Evolutionary conservation across 1,284 basidiomycete genomes (phyloP), one percentile per base, ranked within the genome.

Genomic region (Anthracocystis setariae): DNA sequence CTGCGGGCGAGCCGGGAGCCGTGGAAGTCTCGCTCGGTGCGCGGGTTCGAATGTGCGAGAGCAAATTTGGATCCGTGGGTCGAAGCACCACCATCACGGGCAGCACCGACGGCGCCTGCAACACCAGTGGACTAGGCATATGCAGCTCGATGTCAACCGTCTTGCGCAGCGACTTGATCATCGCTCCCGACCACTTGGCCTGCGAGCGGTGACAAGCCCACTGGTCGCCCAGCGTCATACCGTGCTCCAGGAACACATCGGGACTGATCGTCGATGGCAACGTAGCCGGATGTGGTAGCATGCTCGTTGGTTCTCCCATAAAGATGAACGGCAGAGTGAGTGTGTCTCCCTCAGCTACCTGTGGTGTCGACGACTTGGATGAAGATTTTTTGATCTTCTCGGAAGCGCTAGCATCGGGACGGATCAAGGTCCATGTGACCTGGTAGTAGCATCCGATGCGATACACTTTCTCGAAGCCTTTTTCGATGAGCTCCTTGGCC

Each of bases 401-500:
- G 24, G n/a, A n/a, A n/a, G n/a, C n/a, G n/a, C n/a, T n/a, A n/a
- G 47, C 58, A 60, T 21, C 47, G 27, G 61, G 24, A 17, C 66
- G 54, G 23, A 73, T 54, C 2, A 78, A 66, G 0, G 70, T 67
- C 68, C 77, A 78, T 15, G 54, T 68, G 45, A 77, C 71, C 39
- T 64, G 59, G 43, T 79, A 79, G 63, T 77, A 79, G 56, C 78
- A 79, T n/a, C 78, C 78, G 45, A 79, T 65, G 7, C 74, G 56
- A 50, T 74, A 78, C 5, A 76, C 76, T 39, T 75, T 68, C 35
- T 68, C 69, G 33, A 79, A 70, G 0, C 74, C 72, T 38, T 66
- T 70, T 20, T 79, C 78, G 39, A 79, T 29, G 21, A 74, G 56
- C 29, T 70, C 71, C 49, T 63, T 71, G 24, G 71, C 71, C 33